Evolutionary conservation across 164 flowering plant genomes (phyloP), one percentile per base, ranked within the genome.

Genomic region (Magnolia kwangsiensis): DNA sequence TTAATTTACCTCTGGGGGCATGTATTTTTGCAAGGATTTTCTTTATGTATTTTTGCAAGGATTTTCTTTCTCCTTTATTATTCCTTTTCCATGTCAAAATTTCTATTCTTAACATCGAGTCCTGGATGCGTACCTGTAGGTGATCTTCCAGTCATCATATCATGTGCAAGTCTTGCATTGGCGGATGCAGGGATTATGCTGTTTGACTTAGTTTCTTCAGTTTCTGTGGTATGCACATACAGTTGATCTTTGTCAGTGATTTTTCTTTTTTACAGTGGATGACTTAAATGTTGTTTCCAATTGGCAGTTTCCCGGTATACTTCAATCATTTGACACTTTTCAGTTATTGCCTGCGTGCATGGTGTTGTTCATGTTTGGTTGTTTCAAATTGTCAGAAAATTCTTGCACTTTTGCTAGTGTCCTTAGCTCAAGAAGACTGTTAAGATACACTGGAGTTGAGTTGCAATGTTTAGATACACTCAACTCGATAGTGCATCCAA

Each of bases 161-260:
- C 99, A 61, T 96, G 99, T 83, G 99, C 98, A 24, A 96, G 98
- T 83, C 92, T 96, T 78, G 99, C 99, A 73, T 82, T 92, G 8
- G 97, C 93, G 64, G 99, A 94, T 91, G 99, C 99, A 10, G 98
- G 99, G 65, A 94, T 96, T 76, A 88, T 89, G 97, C 86, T 96
- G 92, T 92, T 87, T 84, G 98, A 96, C 80, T 88, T 96, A 65
- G 93, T 96, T 77, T 80, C 97, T 69, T 82, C 98, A 69, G 97
- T 91, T 72, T 94, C 98, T 70, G 89, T 94, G 98, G 99, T 94
- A 94, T 80, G 88, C 50, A 67, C 50, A 23, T 37, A 23, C 8
- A 21, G 55, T 51, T 14, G 29, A 50, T 37, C 4, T 45, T 64
- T 7, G 51, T 21, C 16, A 19, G 13, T 65, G 10, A 27, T 51